Evolutionary conservation across 306 rosid species (phyloP).

Genomic region (Elaeagnus macrophylla): DNA sequence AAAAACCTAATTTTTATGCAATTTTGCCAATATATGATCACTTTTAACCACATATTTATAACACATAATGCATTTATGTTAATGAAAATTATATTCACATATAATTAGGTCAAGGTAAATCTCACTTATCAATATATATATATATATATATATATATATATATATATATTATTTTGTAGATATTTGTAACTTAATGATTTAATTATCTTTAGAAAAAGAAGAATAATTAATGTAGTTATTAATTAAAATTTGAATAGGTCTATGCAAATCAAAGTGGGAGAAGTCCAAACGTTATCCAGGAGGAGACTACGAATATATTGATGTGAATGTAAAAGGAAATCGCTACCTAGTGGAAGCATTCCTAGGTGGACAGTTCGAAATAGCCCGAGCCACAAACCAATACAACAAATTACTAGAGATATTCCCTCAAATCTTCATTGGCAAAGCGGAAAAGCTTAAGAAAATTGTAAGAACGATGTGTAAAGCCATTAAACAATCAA

Average conservation of each 20-base stretch:
- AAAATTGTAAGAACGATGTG: slow-evolving; percentile 49
- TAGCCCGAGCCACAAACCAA: slow-evolving; percentile 63
- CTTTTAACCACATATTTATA: too few species aligned
- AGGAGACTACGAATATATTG: slow-evolving; percentile 63
- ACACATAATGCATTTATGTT: too few species aligned
- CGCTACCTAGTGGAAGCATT: slow-evolving; percentile 59
- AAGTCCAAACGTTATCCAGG: slow-evolving; percentile 42
- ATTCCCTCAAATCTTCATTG: slow-evolving; percentile 54
- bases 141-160: too few species aligned
- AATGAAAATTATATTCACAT: too few species aligned
- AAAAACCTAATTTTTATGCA: too few species aligned
- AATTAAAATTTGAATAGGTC: slow-evolving; percentile 32
- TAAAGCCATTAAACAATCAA: slow-evolving; percentile 51
- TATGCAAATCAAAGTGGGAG: slow-evolving; percentile 80
- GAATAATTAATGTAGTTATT: slow-evolving; percentile 1
- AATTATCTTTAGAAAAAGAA: neutral
- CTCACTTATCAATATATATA: too few species aligned
- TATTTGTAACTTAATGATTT: too few species aligned
- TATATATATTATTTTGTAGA: too few species aligned
- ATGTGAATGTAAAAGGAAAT: slow-evolving; percentile 34
- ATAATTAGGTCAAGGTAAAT: too few species aligned
- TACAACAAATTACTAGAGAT: slow-evolving; percentile 38
- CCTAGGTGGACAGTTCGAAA: slow-evolving; percentile 43
- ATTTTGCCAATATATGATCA: too few species aligned
- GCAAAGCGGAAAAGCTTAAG: slow-evolving; percentile 50